Evolutionary conservation across 164 flowering plant species (phyloP), one percentile per base, ranked within the genome.

Genomic region (Dillenia suffruticosa): DNA sequence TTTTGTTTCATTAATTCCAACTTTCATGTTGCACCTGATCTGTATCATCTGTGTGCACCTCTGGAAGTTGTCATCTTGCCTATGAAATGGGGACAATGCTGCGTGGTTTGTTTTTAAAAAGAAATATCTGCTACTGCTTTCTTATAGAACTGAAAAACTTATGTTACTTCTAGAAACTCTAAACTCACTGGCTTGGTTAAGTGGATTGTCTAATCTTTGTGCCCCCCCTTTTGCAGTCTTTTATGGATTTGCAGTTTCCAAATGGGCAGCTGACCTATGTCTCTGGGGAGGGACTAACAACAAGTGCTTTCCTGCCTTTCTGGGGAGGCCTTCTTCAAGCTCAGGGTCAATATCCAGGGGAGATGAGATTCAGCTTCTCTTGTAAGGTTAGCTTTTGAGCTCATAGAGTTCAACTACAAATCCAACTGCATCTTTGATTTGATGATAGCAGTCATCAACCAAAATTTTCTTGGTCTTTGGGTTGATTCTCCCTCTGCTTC

Each of bases 341-440:
- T 54, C 95, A 89, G 68, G 97, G 99, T 64, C 97, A 86, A 77
- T 86, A 81, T 74, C 99, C 99, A 11, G 96, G 99, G 59, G 97
- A 94, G 59, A 86, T 86, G 81, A 85, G 76, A 64, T 80, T 81
- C 69, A 90, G 97, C 77, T 94, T 75, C 73, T 90, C 98, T 51
- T 79, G 85, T 78, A 94, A 94, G 92, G 98, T 90, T 56, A 64
- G 81, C 32, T 65, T 9, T 16, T 13, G 12, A 65, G 45, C 45
- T 46, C 26, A 12, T 19, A 49, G 50, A 16, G 48, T 19, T 12
- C n/a, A 66, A 47, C 40, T 32, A 32, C 40, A 32, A 32, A 32
- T 32, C 40, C 40, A 32, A 32, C 40, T 32, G 40, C 40, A 32
- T 4, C 6, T 32, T 32, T 32, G 40, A 32, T 32, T 32, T 32